Conservation (phyloP, 805 yeast genomes). For the Sungouiella blattae region DNA sequence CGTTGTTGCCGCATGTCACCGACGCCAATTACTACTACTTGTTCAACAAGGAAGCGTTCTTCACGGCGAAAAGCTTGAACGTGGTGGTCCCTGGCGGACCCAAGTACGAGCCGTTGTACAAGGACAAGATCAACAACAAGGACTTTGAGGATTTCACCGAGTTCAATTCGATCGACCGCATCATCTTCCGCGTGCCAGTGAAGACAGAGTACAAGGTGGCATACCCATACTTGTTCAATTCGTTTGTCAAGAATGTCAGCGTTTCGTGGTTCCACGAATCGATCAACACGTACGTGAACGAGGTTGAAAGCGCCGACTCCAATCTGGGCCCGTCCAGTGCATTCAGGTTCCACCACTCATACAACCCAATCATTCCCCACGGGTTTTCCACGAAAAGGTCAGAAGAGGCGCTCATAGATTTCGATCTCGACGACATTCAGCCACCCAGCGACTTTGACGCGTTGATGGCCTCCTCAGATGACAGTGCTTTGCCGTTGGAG, state of each 20-base stretch:
- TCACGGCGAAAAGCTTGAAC: slow-evolving; percentile 88
- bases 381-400: slow-evolving; percentile 15
- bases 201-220: slow-evolving; percentile 85
- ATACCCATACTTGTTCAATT: slow-evolving; percentile 79
- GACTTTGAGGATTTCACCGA: slow-evolving; percentile 80
- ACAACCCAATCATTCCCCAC: slow-evolving; percentile 50
- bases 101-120: slow-evolving; percentile 81
- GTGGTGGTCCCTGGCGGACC: slow-evolving; percentile 94
- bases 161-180: slow-evolving; percentile 83
- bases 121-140: slow-evolving; percentile 53
- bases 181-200: slow-evolving; percentile 73
- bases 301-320: slow-evolving; percentile 22
- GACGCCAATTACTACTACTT: slow-evolving; percentile 64
- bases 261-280: slow-evolving; percentile 66
- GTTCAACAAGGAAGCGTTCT: slow-evolving; percentile 75
- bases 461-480: slow-evolving; percentile 1
- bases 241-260: slow-evolving; percentile 63
- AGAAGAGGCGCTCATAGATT: slow-evolving; percentile 24
- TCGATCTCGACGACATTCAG: slow-evolving; percentile 16
- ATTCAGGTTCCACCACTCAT: slow-evolving; percentile 50
- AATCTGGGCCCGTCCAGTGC: no score
- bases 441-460: slow-evolving; percentile 21
- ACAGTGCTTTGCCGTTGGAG: slow-evolving; percentile 17
- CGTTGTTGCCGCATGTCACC: slow-evolving; percentile 55
- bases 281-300: slow-evolving; percentile 37